phyloP scores from a whole-genome alignment of 106 monocot species.

The Dendrobium chrysotoxum region DNA sequence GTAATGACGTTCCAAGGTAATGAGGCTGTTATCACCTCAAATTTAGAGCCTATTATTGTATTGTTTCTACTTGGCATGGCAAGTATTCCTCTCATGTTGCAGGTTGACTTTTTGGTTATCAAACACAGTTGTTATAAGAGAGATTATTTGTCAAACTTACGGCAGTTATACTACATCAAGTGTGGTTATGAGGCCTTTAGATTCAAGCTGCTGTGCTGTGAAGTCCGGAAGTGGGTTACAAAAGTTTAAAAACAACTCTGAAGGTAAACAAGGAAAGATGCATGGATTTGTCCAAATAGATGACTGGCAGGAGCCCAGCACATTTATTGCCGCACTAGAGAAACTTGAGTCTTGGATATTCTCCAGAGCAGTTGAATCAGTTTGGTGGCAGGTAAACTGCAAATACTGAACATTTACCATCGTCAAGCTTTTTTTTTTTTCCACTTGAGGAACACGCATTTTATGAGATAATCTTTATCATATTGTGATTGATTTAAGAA shows the following conservation, averaged over 20 bases:
- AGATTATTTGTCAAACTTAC: slow-evolving; percentile 70
- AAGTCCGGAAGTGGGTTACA: slow-evolving; percentile 18
- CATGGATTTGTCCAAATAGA: slow-evolving; percentile 29
- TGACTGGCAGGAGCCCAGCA: slow-evolving; percentile 73
- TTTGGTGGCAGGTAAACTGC: slow-evolving; percentile 93
- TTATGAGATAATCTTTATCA: not conserved
- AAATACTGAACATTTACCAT: not conserved
- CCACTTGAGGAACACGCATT: not conserved
- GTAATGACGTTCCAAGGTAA: slow-evolving; percentile 90
- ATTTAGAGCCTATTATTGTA: not conserved
- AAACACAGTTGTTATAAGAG: slow-evolving; percentile 79
- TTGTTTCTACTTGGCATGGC: not conserved
- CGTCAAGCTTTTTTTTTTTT: not conserved
- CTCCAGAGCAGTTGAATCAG: slow-evolving; percentile 84
- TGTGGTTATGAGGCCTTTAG: slow-evolving; percentile 18
- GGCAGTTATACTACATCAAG: slow-evolving; percentile 38
- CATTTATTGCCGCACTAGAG: slow-evolving; percentile 60
- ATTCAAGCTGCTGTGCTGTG: slow-evolving; percentile 6
- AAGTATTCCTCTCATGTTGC: slow-evolving; percentile 7
- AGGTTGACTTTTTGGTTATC: slow-evolving; percentile 98
- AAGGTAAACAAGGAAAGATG: slow-evolving; percentile 26
- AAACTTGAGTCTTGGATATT: slow-evolving; percentile 97
- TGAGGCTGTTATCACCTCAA: not conserved
- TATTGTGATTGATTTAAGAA: not conserved
- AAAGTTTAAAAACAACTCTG: slow-evolving; percentile 29